These are phyloP conservation scores for Schizophyllum amplum DNA, from an alignment of 1,284 basidiomycete species.

Conservation along the genomic window DNA sequence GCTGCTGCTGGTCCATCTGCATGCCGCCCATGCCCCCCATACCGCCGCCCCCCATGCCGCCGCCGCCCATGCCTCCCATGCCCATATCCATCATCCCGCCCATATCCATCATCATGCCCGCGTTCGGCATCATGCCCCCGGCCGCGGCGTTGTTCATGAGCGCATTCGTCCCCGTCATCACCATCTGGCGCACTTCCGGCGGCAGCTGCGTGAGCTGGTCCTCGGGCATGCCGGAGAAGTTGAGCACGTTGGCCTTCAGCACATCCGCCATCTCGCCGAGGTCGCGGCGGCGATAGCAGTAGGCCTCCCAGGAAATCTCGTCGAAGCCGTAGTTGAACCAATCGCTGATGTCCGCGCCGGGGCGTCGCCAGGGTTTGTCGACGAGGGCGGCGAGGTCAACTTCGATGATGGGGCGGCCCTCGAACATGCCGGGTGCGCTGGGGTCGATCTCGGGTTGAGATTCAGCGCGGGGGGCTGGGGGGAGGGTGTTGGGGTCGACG, in stretches of 20 bases:
- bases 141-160: constrained; percentile 59
- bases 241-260: constrained; percentile 70
- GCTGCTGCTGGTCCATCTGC: constrained; percentile 31
- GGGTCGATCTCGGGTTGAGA: constrained; percentile 76
- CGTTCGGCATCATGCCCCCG: constrained; percentile 51
- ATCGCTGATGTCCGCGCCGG: constrained; percentile 91
- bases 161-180: constrained; percentile 66
- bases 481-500: constrained; percentile 55
- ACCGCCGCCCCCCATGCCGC: constrained; percentile 46
- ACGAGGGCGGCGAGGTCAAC: constrained; percentile 78
- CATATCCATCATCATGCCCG: constrained; percentile 46
- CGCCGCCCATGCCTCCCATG: constrained; percentile 39
- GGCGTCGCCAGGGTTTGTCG: constrained; percentile 88
- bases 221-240: constrained; percentile 73
- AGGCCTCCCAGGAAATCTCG: constrained; percentile 91
- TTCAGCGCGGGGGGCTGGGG: constrained; percentile 57
- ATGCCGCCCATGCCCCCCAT: constrained; percentile 23
- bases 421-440: constrained; percentile 53
- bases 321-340: constrained; percentile 99
- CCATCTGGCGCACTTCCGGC: constrained; percentile 74
- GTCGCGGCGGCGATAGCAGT: constrained; percentile 79
- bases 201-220: constrained; percentile 70
- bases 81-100: constrained; percentile 54
- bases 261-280: constrained; percentile 73
- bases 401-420: constrained; percentile 83